Base-by-base conservation (phyloP, 805 yeast genomes). In the Suhomyces emberorum region DNA sequence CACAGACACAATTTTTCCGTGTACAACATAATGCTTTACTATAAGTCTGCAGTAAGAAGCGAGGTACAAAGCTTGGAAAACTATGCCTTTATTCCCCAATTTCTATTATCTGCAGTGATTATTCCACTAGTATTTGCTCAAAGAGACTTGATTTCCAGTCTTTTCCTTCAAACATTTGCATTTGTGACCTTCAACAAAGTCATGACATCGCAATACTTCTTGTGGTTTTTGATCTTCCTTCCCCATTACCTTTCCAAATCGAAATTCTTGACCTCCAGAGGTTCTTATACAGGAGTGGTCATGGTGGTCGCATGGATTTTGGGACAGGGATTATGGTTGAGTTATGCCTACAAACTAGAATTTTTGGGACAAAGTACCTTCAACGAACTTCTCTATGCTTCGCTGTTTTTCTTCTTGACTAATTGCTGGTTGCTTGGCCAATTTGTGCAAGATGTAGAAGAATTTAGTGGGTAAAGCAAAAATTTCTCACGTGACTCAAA, bases 1-100 rank as follows among this genome's bases (percentile, higher is more conserved):
- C 98, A 93, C 59, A 76, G 98, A 32, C 98, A 93, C 61, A 93
- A 93, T 60, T 93, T 93, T 55, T 86, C 96, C 4, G 68, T 89
- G 2, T 93, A 89, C 74, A 85, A 89, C 56, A 65, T 87, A 9
- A 65, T 81, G 15, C 64, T 93, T 27, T 84, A 83, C 56, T 76
- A 74, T 53, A 72, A 73, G 30, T 80, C 88, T 2, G 68, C 69
- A 12, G 34, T 46, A 6, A 28, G 34, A 19, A 32, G 29, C 1
- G 17, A 31, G 1, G 21, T 27, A 1, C 18, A 29, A 7, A 61
- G 60, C 38, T 61, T 73, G 17, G 77, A 77, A 25, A 69, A 74
- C 39, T 63, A 77, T 51, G 95, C 97, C 4, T 88, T 93, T 49
- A 28, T 88, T 3, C 98, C 98, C 1, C 98, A 91, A 57, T 50